These are phyloP conservation scores for Talaromyces verruculosus DNA, from an alignment of 2,329 filamentous ascomycete species.

Conservation along the genomic window DNA sequence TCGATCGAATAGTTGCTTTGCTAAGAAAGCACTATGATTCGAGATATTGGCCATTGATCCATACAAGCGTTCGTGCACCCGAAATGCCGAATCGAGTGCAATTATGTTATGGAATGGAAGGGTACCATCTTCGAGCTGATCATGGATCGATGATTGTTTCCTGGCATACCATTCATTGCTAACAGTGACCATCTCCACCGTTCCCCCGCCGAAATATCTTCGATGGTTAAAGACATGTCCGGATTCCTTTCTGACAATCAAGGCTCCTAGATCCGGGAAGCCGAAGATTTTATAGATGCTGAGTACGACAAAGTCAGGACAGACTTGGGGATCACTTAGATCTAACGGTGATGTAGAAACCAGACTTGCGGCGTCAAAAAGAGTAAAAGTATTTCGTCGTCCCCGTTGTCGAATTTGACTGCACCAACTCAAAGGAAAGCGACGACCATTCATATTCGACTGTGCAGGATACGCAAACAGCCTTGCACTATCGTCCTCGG, in stretches of 20 bases:
- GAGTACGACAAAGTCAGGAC: slow-evolving; percentile 81
- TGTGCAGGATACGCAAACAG: slow-evolving; percentile 85
- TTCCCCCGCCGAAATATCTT: slow-evolving; percentile 90
- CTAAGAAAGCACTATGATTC: slow-evolving; percentile 67
- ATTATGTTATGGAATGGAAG: slow-evolving; percentile 87
- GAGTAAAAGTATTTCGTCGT: slow-evolving; percentile 54
- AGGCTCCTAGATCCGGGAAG: slow-evolving; percentile 83
- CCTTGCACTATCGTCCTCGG: slow-evolving; percentile 26
- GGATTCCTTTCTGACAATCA: slow-evolving; percentile 75
- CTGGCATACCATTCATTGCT: slow-evolving; percentile 79
- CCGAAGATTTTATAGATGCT: slow-evolving; percentile 99
- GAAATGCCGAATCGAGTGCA: slow-evolving; percentile 73
- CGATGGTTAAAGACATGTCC: slow-evolving; percentile 63
- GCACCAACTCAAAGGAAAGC: slow-evolving; percentile 71
- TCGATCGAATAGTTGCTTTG: slow-evolving; percentile 57
- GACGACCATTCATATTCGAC: slow-evolving; percentile 85
- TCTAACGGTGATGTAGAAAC: slow-evolving; percentile 76
- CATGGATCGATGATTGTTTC: slow-evolving; percentile 71
- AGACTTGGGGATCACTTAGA: slow-evolving; percentile 58
- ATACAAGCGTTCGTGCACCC: slow-evolving; percentile 68
- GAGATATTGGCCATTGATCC: slow-evolving; percentile 68
- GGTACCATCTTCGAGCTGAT: slow-evolving; percentile 86
- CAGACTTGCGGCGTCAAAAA: slow-evolving; percentile 81
- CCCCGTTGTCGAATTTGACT: slow-evolving; percentile 44
- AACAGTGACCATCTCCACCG: slow-evolving; percentile 83